Percentiles rank a stretch among this genome's conserved stretches.
Evolutionary conservation across 1,284 basidiomycete genomes (phyloP).

Genomic region (Pascua sp.): DNA sequence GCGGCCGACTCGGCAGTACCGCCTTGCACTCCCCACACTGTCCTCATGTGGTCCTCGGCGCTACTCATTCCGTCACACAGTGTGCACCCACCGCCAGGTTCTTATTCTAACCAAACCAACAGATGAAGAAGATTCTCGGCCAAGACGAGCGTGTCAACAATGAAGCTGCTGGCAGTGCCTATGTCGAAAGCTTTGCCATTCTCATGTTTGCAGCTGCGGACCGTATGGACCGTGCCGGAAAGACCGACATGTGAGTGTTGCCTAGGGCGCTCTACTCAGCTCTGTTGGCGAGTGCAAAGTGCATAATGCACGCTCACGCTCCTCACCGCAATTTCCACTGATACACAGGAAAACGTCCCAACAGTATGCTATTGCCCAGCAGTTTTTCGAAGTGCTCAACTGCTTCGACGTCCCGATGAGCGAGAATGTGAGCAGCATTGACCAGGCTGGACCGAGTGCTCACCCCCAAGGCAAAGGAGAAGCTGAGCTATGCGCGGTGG

Average conservation of each 20-base stretch:
- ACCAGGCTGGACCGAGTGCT: not conserved
- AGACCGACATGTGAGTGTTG: conserved; percentile 62
- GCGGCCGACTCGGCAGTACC: no score
- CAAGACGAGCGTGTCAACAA: conserved; percentile 77
- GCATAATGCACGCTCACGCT: no score
- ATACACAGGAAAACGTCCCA: conserved; percentile 39
- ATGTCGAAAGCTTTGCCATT: conserved; percentile 90
- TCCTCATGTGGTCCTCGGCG: no score
- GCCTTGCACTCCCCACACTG: no score
- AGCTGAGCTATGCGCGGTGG: conserved; percentile 50
- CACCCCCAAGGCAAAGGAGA: conserved; percentile 44
- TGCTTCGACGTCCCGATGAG: conserved; percentile 45
- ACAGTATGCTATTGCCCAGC: conserved; percentile 48
- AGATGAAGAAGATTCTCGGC: conserved; percentile 71
- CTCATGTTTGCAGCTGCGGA: conserved; percentile 86
- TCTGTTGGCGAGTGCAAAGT: no score
- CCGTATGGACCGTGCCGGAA: conserved; percentile 69
- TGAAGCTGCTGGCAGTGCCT: conserved; percentile 76
- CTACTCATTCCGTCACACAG: no score
- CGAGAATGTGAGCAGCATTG: conserved; percentile 38
- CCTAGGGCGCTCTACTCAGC: not conserved
- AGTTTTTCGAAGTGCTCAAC: conserved; percentile 49
- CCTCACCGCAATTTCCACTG: not conserved
- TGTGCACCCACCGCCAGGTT: no score
- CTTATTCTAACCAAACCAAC: not conserved